Base-by-base conservation (phyloP, 352 stramenopile genomes). In the Pythium insidiosum region DNA sequence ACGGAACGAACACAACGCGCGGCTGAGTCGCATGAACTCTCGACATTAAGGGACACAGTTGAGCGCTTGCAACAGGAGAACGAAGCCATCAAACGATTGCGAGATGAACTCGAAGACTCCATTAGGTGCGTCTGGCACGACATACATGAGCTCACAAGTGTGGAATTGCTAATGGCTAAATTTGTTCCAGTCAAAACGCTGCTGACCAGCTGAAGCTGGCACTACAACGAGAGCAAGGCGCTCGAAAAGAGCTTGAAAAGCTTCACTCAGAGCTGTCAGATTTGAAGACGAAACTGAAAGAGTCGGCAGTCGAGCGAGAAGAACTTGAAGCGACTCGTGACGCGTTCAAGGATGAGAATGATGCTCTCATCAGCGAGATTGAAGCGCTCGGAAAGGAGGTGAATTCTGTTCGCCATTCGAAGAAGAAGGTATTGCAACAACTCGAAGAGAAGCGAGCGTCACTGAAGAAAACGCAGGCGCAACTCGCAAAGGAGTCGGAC, bases 391-490 rank as follows among this genome's bases (percentile, higher is more conserved):
- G 45, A 20, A 74, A 73, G 30, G 73, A 88, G 22, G 47, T 88
- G 26, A 72, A 89, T 28, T 49, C 65, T 11, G 45, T 71, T 39
- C 75, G 77, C 6, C 69, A 84, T 26, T 59, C 58, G 20, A 73
- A 79, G 6, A 89, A 88, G 52, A 93, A 89, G 49, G 63, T 84
- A 13, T 19, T 78, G 24, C 67, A 85, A 40, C 80, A 93, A 38
- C 58, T 91, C 22, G 73, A 88, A 26, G 78, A 90, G 25, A 88
- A 87, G 24, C 73, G 80, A n/a, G 83, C 70, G 19, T 62, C 68
- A 12, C 73, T 72, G 31, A 84, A 85, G 57, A 90, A 89, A 36
- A 52, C 89, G 39, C 63, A 87, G 35, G 73, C 61, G 3, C 56
- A 86, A 20, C 34, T 86, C 19, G 63, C 75, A 13, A 84, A 75